Conservation (phyloP, 2,329 filamentous ascomycete genomes). For the Parastagonospora nodorum region DNA sequence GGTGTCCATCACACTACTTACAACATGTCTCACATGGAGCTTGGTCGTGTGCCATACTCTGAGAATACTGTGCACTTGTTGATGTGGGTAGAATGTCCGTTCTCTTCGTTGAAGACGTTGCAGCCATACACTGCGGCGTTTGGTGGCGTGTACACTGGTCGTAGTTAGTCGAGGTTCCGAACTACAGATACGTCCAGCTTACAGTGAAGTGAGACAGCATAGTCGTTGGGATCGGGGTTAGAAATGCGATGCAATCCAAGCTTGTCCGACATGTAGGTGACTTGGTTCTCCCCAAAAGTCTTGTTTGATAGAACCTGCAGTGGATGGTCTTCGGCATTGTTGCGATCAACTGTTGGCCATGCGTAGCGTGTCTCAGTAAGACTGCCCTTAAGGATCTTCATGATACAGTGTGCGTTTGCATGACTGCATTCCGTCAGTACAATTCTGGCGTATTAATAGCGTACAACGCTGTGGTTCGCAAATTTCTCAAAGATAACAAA, state of each 20-base stretch:
- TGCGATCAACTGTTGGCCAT: conserved; percentile 63
- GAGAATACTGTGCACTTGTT: conserved; percentile 40
- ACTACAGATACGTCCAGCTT: conserved; percentile 35
- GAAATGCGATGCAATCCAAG: conserved; percentile 83
- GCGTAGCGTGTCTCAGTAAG: conserved; percentile 82
- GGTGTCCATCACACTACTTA: too few relatives aligned
- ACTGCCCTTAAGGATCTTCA: conserved; percentile 81
- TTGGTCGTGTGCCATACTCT: conserved; percentile 32
- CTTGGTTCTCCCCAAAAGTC: conserved; percentile 70
- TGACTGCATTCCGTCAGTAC: conserved; percentile 38
- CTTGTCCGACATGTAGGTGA: conserved; percentile 89
- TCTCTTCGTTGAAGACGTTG: conserved; percentile 77
- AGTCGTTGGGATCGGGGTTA: conserved; percentile 72
- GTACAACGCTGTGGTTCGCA: background rate
- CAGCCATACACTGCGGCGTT: conserved; percentile 85
- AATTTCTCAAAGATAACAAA: background rate
- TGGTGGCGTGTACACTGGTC: conserved; percentile 77
- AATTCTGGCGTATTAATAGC: background rate
- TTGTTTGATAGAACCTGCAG: conserved; percentile 70
- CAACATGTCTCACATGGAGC: background rate
- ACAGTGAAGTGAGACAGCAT: conserved; percentile 83
- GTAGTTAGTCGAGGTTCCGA: conserved; percentile 1
- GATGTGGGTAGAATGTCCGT: conserved; percentile 56
- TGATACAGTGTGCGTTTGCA: conserved; percentile 83
- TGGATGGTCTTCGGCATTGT: conserved; percentile 56